phyloP scores from a whole-genome alignment of 441 rosid genomes.

The Pelargonium myrrhifolium region DNA sequence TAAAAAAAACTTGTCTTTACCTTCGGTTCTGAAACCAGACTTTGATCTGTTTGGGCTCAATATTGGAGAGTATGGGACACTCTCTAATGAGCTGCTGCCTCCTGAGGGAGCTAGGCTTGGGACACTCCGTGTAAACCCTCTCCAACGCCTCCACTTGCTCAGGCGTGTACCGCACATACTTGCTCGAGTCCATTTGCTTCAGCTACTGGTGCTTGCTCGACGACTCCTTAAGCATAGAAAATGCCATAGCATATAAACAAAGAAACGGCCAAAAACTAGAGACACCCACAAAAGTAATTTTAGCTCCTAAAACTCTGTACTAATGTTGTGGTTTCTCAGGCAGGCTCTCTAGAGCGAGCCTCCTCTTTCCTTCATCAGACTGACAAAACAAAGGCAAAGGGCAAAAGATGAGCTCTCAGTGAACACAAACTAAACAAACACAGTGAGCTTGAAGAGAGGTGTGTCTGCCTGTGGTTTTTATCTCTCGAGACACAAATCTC shows the following conservation, averaged over 20 bases:
- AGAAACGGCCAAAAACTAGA: background rate
- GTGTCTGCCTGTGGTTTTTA: conserved; percentile 1
- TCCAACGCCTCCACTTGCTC: conserved; percentile 99
- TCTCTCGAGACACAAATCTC: conserved; percentile 1
- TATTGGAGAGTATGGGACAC: conserved; percentile 79
- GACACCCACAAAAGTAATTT: background rate
- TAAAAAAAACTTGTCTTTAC: conserved; percentile 33
- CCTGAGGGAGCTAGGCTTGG: conserved; percentile 87
- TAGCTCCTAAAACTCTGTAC: background rate
- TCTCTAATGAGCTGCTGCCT: conserved; percentile 93
- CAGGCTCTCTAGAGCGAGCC: background rate
- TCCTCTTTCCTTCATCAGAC: background rate
- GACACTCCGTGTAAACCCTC: conserved; percentile 94
- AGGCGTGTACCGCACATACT: conserved; percentile 93
- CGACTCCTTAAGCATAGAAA: background rate
- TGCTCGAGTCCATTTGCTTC: conserved; percentile 17
- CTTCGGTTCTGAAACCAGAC: conserved; percentile 94
- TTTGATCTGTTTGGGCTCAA: conserved; percentile 99
- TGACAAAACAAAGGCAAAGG: background rate
- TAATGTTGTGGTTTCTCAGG: too few relatives aligned
- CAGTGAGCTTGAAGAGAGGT: background rate
- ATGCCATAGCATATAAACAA: background rate
- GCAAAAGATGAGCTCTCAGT: too few relatives aligned
- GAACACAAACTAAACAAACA: background rate
- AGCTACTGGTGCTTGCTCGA: background rate